Conservation (phyloP, 345 rosid species). For the Salix koriyanagi region DNA sequence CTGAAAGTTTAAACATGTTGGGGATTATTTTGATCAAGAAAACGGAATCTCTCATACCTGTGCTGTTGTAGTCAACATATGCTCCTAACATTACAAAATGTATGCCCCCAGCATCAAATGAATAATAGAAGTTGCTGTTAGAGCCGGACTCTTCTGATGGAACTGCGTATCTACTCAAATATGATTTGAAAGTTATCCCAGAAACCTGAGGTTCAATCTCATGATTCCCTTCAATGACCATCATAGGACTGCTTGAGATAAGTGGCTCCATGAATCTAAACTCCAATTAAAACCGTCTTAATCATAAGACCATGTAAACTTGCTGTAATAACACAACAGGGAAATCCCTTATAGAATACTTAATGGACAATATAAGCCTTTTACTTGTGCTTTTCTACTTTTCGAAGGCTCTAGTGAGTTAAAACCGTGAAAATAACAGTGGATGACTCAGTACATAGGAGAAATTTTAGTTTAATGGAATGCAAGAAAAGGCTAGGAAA, state of each 20-base stretch:
- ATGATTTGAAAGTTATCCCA: conserved; percentile 63
- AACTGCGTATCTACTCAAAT: conserved; percentile 65
- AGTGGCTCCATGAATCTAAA: conserved; percentile 82
- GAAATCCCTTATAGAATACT: background rate
- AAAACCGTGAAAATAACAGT: too few relatives aligned
- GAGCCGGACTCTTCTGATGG: conserved; percentile 76
- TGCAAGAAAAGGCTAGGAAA: too few relatives aligned
- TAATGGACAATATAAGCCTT: background rate
- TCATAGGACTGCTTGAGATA: conserved; percentile 73
- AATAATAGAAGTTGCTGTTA: conserved; percentile 67
- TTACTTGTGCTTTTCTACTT: background rate
- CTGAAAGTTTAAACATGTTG: background rate
- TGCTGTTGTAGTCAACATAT: conserved; percentile 59
- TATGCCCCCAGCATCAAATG: conserved; percentile 79
- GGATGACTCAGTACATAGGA: too few relatives aligned
- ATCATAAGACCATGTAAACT: background rate
- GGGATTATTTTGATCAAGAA: background rate
- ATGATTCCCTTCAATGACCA: conserved; percentile 88
- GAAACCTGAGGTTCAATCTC: conserved; percentile 78
- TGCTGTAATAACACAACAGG: background rate
- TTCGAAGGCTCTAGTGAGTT: too few relatives aligned
- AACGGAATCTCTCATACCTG: conserved; percentile 37
- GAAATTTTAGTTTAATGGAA: too few relatives aligned
- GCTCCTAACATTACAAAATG: conserved; percentile 87
- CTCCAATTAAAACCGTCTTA: conserved; percentile 3